These are phyloP conservation scores for Flaveria bidentis DNA, from an alignment of 129 eudicot species.

Conservation along the genomic window DNA sequence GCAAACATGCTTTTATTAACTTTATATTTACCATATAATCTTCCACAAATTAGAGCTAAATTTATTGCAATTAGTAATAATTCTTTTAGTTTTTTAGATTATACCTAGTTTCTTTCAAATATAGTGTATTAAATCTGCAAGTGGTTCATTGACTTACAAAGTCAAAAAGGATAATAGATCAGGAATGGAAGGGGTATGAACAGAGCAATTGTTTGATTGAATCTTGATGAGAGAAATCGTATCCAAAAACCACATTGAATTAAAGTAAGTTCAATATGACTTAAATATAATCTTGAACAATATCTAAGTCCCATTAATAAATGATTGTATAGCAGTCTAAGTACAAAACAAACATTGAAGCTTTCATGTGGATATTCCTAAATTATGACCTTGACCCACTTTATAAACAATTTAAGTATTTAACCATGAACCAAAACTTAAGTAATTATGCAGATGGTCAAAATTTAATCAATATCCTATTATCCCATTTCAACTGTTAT, in stretches of 20 bases:
- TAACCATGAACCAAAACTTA: not conserved
- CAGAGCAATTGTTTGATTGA: too few species aligned
- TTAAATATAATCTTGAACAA: too few species aligned
- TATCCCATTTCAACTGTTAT: not conserved
- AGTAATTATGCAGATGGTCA: not conserved
- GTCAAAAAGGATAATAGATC: too few species aligned
- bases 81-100: too few species aligned
- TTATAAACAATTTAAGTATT: not conserved
- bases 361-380: not conserved
- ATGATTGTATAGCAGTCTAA: not conserved
- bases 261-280: too few species aligned
- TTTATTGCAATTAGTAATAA: not conserved
- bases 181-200: too few species aligned
- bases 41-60: not conserved
- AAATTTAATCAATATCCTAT: not conserved
- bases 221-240: too few species aligned
- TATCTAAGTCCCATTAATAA: not conserved
- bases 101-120: too few species aligned
- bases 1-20: not conserved
- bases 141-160: too few species aligned
- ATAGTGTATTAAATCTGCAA: too few species aligned
- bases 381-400: slow-evolving; percentile 10
- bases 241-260: too few species aligned
- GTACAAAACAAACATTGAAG: slow-evolving; percentile 4
- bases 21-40: not conserved